Evolutionary conservation across 768 basidiomycete genomes (phyloP).

Genomic region (Hydnomerulius pinastri): DNA sequence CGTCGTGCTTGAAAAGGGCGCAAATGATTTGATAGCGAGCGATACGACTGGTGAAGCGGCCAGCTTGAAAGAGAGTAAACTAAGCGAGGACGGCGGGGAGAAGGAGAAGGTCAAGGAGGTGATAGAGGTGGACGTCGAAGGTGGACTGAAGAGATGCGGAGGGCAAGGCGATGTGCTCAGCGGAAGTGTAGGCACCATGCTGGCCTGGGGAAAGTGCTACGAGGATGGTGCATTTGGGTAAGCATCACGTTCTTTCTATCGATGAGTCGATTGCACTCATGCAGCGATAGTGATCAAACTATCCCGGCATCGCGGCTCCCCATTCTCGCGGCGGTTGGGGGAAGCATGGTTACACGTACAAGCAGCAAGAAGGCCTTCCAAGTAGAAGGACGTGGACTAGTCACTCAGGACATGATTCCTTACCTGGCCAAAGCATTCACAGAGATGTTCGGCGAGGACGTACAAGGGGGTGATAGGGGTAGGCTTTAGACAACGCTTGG

Average conservation of each 20-base stretch:
- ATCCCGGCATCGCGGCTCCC: constrained; percentile 70
- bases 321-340: constrained; percentile 81
- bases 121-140: constrained; percentile 65
- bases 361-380: constrained; percentile 76
- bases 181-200: constrained; percentile 83
- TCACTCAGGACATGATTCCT: constrained; percentile 78
- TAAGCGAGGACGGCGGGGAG: constrained; percentile 46
- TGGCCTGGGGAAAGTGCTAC: constrained; percentile 96
- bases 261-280: not conserved
- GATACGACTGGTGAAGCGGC: constrained; percentile 63
- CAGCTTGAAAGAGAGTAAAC: constrained; percentile 44
- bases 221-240: constrained; percentile 84
- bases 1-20: constrained; percentile 89
- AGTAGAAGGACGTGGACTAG: constrained; percentile 75
- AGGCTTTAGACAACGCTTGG: constrained; percentile 31
- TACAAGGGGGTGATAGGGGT: constrained; percentile 41
- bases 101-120: constrained; percentile 59
- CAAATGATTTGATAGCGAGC: constrained; percentile 77
- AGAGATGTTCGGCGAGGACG: constrained; percentile 65
- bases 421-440: constrained; percentile 69
- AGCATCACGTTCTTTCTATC: constrained; percentile 21
- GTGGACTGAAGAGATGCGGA: constrained; percentile 90
- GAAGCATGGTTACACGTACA: constrained; percentile 85
- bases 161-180: constrained; percentile 96
- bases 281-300: constrained; percentile 46